Conservation (phyloP, 2,329 filamentous ascomycete genomes). For the Ophiocordyceps camponoti-rufipedis region DNA sequence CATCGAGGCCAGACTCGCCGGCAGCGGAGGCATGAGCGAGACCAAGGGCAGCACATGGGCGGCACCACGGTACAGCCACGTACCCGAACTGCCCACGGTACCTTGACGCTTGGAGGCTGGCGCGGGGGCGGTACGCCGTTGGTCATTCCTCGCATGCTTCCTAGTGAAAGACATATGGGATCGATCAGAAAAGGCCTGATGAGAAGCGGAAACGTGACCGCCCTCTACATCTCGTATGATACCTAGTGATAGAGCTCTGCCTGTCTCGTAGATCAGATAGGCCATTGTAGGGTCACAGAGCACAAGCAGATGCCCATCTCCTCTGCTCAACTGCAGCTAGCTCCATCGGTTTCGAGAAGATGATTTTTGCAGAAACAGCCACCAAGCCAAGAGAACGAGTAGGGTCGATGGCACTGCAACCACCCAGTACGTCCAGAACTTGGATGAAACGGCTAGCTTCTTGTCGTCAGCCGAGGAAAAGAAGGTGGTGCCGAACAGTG, state of each 20-base stretch:
- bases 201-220: no score
- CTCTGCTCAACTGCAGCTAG: background rate
- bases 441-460: background rate
- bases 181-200: background rate
- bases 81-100: background rate
- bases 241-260: background rate
- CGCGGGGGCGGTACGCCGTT: background rate
- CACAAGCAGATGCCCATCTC: background rate
- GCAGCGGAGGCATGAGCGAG: background rate
- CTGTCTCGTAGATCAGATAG: background rate
- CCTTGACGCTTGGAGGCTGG: background rate
- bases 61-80: background rate
- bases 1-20: background rate
- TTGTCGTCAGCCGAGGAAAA: background rate
- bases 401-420: background rate
- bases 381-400: background rate
- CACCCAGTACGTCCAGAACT: constrained; percentile 1
- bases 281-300: background rate
- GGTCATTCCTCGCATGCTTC: no score
- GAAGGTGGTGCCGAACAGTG: constrained; percentile 1
- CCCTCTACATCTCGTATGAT: background rate
- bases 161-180: background rate
- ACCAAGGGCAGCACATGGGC: background rate
- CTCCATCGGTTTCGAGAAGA: background rate
- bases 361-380: background rate